Conservation (phyloP, 176 grass and related monocot species). For the Oryza coarctata region DNA sequence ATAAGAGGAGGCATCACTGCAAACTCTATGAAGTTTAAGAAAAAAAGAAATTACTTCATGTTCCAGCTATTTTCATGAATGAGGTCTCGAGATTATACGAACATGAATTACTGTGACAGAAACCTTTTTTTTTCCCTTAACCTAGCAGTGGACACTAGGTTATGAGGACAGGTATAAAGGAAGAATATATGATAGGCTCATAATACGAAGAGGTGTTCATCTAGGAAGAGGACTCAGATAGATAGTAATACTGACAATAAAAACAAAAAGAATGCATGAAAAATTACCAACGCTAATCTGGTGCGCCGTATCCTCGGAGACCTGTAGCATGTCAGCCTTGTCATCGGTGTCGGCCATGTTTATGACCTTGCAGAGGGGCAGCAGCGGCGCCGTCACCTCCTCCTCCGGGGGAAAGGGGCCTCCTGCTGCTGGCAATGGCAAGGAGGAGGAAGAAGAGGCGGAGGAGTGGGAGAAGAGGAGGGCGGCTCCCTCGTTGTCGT, state of each 20-base stretch:
- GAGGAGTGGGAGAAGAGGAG: too few relatives aligned
- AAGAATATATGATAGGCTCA: too few relatives aligned
- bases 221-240: too few relatives aligned
- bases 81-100: neutral
- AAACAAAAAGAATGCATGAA: neutral
- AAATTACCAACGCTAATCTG: conserved; percentile 55
- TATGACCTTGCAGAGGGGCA: too few relatives aligned
- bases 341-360: conserved; percentile 1
- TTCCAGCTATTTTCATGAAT: neutral
- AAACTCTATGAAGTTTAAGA: neutral
- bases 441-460: too few relatives aligned
- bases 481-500: too few relatives aligned
- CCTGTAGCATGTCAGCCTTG: conserved; percentile 2
- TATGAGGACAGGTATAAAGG: too few relatives aligned
- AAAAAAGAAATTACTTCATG: neutral
- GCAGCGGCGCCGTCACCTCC: too few relatives aligned
- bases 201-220: neutral
- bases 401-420: too few relatives aligned
- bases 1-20: neutral
- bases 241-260: neutral
- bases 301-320: conserved; percentile 49
- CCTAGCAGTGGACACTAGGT: neutral
- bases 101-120: neutral
- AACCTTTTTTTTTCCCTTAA: neutral
- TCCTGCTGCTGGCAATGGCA: too few relatives aligned